Base-by-base conservation (phyloP, 2,329 filamentous ascomycete genomes). In the Aureobasidium vineae region DNA sequence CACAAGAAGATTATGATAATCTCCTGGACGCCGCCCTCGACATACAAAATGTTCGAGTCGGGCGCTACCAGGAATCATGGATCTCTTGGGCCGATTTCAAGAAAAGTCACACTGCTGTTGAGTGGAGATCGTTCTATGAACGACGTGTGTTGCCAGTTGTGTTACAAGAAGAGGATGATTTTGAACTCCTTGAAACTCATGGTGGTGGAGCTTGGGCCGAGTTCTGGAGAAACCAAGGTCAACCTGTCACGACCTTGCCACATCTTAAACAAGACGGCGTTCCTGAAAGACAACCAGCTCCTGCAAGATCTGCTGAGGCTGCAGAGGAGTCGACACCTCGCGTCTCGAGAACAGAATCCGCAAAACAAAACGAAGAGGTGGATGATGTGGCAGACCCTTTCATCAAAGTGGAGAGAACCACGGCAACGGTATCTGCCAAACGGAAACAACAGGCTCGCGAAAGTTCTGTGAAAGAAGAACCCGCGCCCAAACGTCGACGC, bases 121-220 rank as follows among this genome's bases (percentile, higher is more conserved):
- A 70, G 33, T 77, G 75, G 75, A 63, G 59, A 10, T 50, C 54
- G 1, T 72, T 72, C 43, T 77, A 72, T 36, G 65, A 72, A 43
- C 45, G 68, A 11, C 52, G 64, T 19, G 74, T 75, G 11, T 63
- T 68, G 26, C 75, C 75, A 1, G 63, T 68, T 5, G 71, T 70
- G 26, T 19, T 67, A n/a, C 53, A 65, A 26, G 56, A 15, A 49
- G 36, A 49, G 11, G 15, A 41, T 3, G 49, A 63, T n/a, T 16
- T 15, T 4, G 50, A 56, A 16, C 21, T 38, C 19, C 5, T 26
- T 3, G 23, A 49, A 5, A 47, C 8, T 2, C 41, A 40, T 16
- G 31, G 26, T 2, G n/a, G 47, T 38, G 15, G 1, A 6, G n/a
- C 21, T 16, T 66, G 63, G 66, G 7, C 36, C 10, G 33, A 56